Evolutionary conservation across 306 rosid genomes (phyloP).

Genomic region (Nissolia schottii): DNA sequence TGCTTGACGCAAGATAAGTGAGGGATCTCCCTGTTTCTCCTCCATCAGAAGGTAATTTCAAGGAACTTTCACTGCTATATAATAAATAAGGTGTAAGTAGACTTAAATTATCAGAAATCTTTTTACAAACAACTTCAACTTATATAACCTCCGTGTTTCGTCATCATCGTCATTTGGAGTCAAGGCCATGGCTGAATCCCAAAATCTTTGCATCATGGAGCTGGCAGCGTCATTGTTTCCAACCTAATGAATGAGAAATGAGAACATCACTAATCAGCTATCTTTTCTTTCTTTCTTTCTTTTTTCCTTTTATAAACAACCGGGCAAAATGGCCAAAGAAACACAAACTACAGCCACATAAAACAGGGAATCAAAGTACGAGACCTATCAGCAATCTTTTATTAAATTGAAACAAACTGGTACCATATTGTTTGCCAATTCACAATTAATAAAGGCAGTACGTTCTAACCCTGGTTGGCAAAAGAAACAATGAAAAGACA

Average conservation of each 20-base stretch:
- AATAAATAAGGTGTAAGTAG: constrained; percentile 29
- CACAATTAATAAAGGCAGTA: background rate
- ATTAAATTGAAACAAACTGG: background rate
- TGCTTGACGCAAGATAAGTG: constrained; percentile 41
- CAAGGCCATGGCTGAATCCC: constrained; percentile 97
- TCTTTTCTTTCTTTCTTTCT: no score
- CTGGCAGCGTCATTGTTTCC: constrained; percentile 78
- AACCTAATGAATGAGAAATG: constrained; percentile 48
- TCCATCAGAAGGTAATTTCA: constrained; percentile 83
- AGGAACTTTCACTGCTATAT: constrained; percentile 66
- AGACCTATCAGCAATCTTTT: background rate
- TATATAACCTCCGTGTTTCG: constrained; percentile 67
- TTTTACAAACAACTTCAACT: background rate
- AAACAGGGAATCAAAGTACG: no score
- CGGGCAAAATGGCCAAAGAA: no score
- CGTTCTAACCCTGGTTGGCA: background rate
- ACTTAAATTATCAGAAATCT: background rate
- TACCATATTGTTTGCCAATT: background rate
- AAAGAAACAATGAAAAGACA: background rate
- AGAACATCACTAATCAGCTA: background rate
- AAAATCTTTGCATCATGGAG: constrained; percentile 89
- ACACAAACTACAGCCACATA: no score
- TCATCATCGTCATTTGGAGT: constrained; percentile 73
- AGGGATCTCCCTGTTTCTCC: constrained; percentile 65
- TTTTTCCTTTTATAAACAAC: no score